These are phyloP conservation scores for Stephanodiscus minutulus DNA, from an alignment of 108 stramenopile species.

Conservation along the genomic window DNA sequence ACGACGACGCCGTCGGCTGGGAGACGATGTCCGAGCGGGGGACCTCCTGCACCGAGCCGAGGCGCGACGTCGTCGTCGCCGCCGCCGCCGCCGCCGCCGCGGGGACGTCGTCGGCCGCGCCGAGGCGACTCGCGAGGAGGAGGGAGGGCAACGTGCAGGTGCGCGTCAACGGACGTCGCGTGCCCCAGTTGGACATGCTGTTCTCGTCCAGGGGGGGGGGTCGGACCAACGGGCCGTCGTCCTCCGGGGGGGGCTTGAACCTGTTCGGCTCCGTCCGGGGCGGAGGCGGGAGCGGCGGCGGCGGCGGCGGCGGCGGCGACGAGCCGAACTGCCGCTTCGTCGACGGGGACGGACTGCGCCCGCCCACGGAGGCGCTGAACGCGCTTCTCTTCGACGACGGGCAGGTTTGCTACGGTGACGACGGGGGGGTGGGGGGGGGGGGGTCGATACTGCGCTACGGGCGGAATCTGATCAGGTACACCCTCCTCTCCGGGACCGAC, in stretches of 20 bases:
- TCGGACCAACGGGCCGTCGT: background rate
- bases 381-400: constrained; percentile 13
- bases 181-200: constrained; percentile 43
- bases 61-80: background rate
- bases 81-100: background rate
- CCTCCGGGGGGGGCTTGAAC: background rate
- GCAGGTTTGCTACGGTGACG: background rate
- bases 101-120: background rate
- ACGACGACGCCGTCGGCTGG: background rate
- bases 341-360: constrained; percentile 36
- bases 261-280: background rate
- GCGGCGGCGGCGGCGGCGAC: background rate
- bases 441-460: constrained; percentile 31
- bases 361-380: constrained; percentile 24
- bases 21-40: background rate
- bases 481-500: constrained; percentile 11
- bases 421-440: background rate
- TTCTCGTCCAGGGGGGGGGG: constrained; percentile 4
- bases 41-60: background rate
- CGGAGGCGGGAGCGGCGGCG: too few species aligned
- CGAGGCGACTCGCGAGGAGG: background rate
- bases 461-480: constrained; percentile 43
- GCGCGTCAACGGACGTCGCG: constrained; percentile 25
- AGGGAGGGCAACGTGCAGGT: constrained; percentile 24
- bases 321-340: constrained; percentile 33